These are phyloP conservation scores for Ampelocalamus luodianensis DNA, from an alignment of 176 grass and related monocot species.

Conservation along the genomic window DNA sequence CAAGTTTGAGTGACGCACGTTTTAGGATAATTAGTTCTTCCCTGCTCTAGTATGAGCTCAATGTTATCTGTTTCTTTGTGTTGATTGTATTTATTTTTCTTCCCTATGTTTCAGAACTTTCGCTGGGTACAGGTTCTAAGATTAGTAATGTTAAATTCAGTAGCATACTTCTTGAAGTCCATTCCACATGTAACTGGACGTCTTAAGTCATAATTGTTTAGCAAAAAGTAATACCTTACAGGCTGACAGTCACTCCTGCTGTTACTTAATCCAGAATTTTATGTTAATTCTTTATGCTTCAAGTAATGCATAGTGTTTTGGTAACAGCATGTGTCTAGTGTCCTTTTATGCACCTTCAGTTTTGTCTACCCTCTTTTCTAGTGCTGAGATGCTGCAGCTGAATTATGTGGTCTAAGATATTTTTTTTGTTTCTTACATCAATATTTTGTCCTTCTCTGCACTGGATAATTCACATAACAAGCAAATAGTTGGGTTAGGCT, in stretches of 20 bases:
- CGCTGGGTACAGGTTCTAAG: neutral
- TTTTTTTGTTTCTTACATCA: neutral
- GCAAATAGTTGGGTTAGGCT: neutral
- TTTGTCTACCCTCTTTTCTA: neutral
- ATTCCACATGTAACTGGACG: neutral
- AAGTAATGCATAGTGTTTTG: neutral
- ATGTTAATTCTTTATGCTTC: neutral
- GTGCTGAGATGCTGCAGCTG: neutral
- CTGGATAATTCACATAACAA: neutral
- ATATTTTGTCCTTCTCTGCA: neutral
- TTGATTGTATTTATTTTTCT: neutral
- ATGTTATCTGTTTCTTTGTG: neutral
- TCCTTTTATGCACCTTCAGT: neutral
- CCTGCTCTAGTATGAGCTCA: neutral
- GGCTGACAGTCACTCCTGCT: neutral
- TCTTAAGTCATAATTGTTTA: neutral
- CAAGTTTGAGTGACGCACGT: neutral
- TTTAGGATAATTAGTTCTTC: neutral
- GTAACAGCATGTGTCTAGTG: neutral
- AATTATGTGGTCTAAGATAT: neutral
- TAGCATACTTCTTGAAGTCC: slow-evolving; percentile 21
- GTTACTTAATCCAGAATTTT: slow-evolving; percentile 2
- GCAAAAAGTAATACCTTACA: neutral
- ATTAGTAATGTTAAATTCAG: neutral
- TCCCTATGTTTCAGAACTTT: neutral